Evolutionary conservation across 2,329 filamentous ascomycete species (phyloP).

Genomic region (Calonectria fujianensis): DNA sequence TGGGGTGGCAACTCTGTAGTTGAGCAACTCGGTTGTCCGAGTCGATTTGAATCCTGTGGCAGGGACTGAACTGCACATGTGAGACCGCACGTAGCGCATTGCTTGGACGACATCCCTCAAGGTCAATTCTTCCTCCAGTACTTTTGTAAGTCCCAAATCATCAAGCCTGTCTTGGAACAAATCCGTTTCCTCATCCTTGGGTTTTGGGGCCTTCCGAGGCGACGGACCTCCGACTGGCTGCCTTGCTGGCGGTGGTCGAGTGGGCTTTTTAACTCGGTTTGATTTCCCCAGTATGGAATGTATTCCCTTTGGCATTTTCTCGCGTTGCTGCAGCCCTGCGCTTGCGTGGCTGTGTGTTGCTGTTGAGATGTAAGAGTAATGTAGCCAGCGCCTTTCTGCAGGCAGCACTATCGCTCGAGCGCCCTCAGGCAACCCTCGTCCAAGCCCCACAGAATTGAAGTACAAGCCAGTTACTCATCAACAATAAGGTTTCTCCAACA

Average conservation of each 20-base stretch:
- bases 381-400: background rate
- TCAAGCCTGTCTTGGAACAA: conserved; percentile 71
- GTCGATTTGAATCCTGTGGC: conserved; percentile 78
- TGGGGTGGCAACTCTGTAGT: conserved; percentile 75
- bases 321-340: background rate
- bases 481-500: background rate
- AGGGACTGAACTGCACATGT: conserved; percentile 80
- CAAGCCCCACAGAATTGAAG: background rate
- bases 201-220: conserved; percentile 52
- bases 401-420: background rate
- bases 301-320: conserved; percentile 58
- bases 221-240: conserved; percentile 49
- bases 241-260: conserved; percentile 43
- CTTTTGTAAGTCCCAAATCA: conserved; percentile 74
- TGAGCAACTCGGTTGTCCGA: conserved; percentile 77
- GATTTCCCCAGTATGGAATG: conserved; percentile 63
- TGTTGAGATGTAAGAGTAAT: background rate
- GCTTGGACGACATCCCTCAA: conserved; percentile 79
- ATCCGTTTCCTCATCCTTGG: conserved; percentile 52
- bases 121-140: conserved; percentile 73
- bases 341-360: background rate
- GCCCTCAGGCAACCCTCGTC: background rate
- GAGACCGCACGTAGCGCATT: conserved; percentile 75
- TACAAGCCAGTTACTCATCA: background rate
- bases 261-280: conserved; percentile 59